Base-by-base conservation (phyloP, 306 rosid genomes). In the Quercus alba region DNA sequence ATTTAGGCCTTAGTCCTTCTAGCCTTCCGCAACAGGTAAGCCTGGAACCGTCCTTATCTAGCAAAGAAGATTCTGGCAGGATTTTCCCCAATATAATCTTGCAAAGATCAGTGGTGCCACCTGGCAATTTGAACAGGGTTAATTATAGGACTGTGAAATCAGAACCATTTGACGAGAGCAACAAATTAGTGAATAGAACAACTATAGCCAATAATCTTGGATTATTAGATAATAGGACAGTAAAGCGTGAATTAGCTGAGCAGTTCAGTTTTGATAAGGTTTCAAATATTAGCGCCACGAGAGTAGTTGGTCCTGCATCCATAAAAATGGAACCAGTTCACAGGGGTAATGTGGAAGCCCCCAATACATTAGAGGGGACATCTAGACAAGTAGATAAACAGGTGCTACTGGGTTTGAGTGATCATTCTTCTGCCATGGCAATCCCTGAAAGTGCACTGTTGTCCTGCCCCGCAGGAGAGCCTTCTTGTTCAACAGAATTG, bases 161-260 rank as follows among this genome's bases (percentile, higher is more conserved):
- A 46, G 99, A 95, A 73, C 98, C 97, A 52, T 71, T 79, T 62
- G 94, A 89, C 64, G 98, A 83, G 80, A 83, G 86, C 75, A 56
- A 44, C 56, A 91, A 88, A 76, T 73, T 56, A 78, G 88, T 72
- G 62, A 80, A 62, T 69, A 78, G 80, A 75, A 80, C 82, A 49
- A 76, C 75, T 81, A 81, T 75, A 75, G 17, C 79, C 57, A 30
- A 46, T 84, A 56, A 38, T 33, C 28, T 76, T 70, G 82, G 83
- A 73, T 55, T 86, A 35, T 75, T 86, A 80, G 86, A 82, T 72
- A 56, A 58, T 78, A 80, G 70, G 62, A 12, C 83, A 41, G 79
- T 85, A 28, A 93, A 90, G 67, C 72, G 56, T 75, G 95, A 83
- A 76, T 26, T 81, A 10, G 57, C 75, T 82, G 87, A 77, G 70